Percentiles rank a stretch among this genome's conserved stretches.
phyloP scores from a whole-genome alignment of 2,329 filamentous ascomycete genomes.

The Calonectria pseudoreteaudii region DNA sequence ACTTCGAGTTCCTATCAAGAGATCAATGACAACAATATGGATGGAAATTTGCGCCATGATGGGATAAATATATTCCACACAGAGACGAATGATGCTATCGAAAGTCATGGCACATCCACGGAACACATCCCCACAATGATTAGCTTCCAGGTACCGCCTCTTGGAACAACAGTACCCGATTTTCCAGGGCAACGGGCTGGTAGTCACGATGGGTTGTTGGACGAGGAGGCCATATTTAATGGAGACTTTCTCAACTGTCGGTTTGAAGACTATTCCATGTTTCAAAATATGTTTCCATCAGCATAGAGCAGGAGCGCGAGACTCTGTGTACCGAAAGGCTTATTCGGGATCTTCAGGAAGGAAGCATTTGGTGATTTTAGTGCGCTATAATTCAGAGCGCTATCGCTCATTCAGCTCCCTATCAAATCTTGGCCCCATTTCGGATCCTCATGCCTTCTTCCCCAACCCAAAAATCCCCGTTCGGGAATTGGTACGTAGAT shows the following conservation, averaged over 20 bases:
- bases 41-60: not conserved
- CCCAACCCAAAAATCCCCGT: slow-evolving; percentile 46
- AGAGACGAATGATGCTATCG: not conserved
- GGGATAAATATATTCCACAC: not conserved
- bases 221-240: not conserved
- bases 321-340: no score
- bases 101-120: not conserved
- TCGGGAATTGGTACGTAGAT: slow-evolving; percentile 80
- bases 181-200: not conserved
- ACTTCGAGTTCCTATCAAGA: not conserved
- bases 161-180: not conserved
- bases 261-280: not conserved
- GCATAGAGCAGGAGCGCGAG: not conserved
- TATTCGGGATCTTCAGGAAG: no score
- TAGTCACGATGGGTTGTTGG: not conserved
- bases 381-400: not conserved
- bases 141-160: not conserved
- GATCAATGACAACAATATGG: not conserved
- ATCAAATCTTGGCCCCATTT: not conserved
- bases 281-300: not conserved
- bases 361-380: no score
- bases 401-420: not conserved
- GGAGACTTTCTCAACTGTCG: not conserved
- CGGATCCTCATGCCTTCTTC: slow-evolving; percentile 19
- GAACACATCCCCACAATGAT: not conserved